These are phyloP conservation scores for Saccharomyces hybrid DNA, from an alignment of 1,139 yeast species.

Conservation along the genomic window DNA sequence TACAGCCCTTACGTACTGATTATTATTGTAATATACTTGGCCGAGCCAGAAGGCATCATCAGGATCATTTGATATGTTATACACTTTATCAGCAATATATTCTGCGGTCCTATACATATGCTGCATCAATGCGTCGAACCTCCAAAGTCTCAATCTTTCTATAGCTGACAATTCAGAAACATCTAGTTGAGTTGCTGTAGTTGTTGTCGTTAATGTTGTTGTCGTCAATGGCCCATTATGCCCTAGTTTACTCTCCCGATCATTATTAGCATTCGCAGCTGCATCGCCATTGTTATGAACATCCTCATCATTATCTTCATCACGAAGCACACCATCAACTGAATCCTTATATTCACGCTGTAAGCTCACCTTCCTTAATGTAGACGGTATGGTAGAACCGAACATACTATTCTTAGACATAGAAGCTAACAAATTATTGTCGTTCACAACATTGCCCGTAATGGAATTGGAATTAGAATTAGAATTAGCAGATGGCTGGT, in stretches of 20 bases:
- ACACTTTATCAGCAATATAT: slow-evolving; percentile 83
- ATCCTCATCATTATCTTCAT: slow-evolving; percentile 4
- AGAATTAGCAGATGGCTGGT: slow-evolving; percentile 13
- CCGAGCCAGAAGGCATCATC: slow-evolving; percentile 97
- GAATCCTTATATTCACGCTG: slow-evolving; percentile 19
- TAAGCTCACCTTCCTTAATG: slow-evolving; percentile 25
- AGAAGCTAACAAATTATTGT: slow-evolving; percentile 18
- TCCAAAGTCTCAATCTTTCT: slow-evolving; percentile 80
- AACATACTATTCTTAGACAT: slow-evolving; percentile 25
- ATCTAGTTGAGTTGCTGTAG: slow-evolving; percentile 18
- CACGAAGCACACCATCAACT: slow-evolving; percentile 5
- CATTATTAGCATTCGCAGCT: slow-evolving; percentile 16
- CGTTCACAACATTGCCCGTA: slow-evolving; percentile 11
- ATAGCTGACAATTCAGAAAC: slow-evolving; percentile 60
- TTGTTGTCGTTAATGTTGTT: slow-evolving; percentile 14
- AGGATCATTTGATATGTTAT: slow-evolving; percentile 66
- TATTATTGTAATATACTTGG: slow-evolving; percentile 66
- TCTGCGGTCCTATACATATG: slow-evolving; percentile 89
- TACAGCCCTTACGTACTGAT: slow-evolving; percentile 73
- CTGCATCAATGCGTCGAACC: slow-evolving; percentile 89
- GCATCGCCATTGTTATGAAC: slow-evolving; percentile 38
- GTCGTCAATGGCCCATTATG: slow-evolving; percentile 10
- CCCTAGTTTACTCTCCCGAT: slow-evolving; percentile 1
- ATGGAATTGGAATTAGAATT: slow-evolving; percentile 6
- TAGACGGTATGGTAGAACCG: slow-evolving; percentile 27